Conservation (phyloP, 805 yeast genomes). For the Ogataea parapolymorpha region DNA sequence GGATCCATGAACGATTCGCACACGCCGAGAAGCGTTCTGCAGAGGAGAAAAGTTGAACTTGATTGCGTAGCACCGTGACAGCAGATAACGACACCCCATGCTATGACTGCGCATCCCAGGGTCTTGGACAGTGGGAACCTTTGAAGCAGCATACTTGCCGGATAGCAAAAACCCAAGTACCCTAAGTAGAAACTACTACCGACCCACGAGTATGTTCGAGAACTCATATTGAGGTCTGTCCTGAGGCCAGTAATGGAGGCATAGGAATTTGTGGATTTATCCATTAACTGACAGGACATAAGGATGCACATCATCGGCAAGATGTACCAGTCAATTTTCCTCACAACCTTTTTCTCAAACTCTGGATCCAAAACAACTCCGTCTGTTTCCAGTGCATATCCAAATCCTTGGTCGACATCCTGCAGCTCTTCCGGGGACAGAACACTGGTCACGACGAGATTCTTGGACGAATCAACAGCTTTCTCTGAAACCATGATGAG, state of each 20-base stretch:
- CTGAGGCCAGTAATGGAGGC: constrained; percentile 38
- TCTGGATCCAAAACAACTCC: constrained; percentile 20
- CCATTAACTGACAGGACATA: constrained; percentile 40
- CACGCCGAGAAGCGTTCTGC: constrained; percentile 51
- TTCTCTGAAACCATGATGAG: no score
- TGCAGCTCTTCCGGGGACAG: constrained; percentile 12
- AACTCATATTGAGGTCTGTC: constrained; percentile 34
- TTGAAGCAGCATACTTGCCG: constrained; percentile 44
- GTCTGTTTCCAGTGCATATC: constrained; percentile 28
- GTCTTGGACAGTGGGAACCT: constrained; percentile 52
- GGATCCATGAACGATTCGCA: constrained; percentile 46
- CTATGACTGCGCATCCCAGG: constrained; percentile 41
- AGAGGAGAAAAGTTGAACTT: constrained; percentile 42
- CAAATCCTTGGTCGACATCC: constrained; percentile 41
- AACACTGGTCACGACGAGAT: background rate
- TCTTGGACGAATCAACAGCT: background rate
- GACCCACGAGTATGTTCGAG: constrained; percentile 40
- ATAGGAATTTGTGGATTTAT: constrained; percentile 36
- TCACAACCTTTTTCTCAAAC: constrained; percentile 31
- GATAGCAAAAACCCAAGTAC: constrained; percentile 44
- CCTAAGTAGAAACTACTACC: constrained; percentile 46
- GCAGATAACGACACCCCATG: constrained; percentile 48
- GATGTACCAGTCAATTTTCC: constrained; percentile 38
- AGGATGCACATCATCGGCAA: constrained; percentile 37
- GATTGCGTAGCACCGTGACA: constrained; percentile 34